These are phyloP conservation scores for Neurospora sp. DNA, from an alignment of 2,329 filamentous ascomycete genomes.

Conservation along the genomic window DNA sequence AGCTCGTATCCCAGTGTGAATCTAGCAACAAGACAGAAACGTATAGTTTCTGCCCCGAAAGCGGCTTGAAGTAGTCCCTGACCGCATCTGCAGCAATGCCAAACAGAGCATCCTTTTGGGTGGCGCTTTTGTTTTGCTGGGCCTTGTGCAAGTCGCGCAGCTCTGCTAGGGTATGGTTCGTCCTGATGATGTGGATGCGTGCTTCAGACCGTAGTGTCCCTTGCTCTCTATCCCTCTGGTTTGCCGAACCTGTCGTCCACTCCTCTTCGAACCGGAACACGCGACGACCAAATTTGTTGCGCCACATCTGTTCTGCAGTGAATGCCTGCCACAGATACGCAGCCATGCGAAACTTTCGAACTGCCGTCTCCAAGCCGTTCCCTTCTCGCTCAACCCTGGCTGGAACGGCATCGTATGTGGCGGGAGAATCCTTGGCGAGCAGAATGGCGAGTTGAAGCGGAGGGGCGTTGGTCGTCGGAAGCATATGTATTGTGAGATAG, in stretches of 20 bases:
- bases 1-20: constrained; percentile 69
- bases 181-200: constrained; percentile 75
- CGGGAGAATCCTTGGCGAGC: constrained; percentile 77
- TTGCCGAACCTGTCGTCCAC: constrained; percentile 78
- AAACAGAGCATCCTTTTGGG: constrained; percentile 64
- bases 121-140: constrained; percentile 63
- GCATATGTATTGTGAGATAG: constrained; percentile 75
- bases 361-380: constrained; percentile 68
- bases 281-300: constrained; percentile 75
- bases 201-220: constrained; percentile 81
- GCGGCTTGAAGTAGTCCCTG: constrained; percentile 60
- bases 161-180: constrained; percentile 75
- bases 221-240: constrained; percentile 59
- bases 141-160: constrained; percentile 67
- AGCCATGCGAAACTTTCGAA: constrained; percentile 87
- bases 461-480: constrained; percentile 66
- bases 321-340: constrained; percentile 97
- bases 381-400: constrained; percentile 68
- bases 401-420: constrained; percentile 73
- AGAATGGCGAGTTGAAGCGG: constrained; percentile 85
- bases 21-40: constrained; percentile 83
- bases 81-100: constrained; percentile 69
- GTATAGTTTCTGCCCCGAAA: constrained; percentile 72
- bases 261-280: constrained; percentile 90
- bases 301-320: constrained; percentile 91